phyloP scores from a whole-genome alignment of 495 filamentous ascomycete genomes.

The Penicillium goetzii region DNA sequence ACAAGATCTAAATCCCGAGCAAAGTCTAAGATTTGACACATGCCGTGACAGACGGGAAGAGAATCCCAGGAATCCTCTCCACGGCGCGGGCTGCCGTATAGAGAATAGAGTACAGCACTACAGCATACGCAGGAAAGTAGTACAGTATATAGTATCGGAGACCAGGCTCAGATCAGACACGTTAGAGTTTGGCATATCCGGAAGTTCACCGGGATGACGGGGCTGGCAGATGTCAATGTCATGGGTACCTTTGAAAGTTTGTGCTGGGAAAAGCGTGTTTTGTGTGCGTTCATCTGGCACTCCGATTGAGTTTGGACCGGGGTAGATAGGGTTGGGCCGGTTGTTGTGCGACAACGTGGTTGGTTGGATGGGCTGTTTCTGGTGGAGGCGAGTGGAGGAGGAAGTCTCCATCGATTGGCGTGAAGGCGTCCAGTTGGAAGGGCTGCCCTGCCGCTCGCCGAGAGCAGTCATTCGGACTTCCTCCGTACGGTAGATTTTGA shows the following conservation, averaged over 20 bases:
- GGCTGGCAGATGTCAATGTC: conserved; percentile 7
- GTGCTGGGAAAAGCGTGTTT: conserved; percentile 14
- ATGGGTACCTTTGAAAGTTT: conserved; percentile 9
- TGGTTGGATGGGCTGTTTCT: conserved; percentile 9
- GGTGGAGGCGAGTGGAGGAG: conserved; percentile 4
- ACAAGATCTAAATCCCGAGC: conserved; percentile 1
- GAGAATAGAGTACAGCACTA: not conserved
- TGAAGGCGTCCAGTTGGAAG: not conserved
- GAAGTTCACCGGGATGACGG: not conserved
- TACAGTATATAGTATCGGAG: not conserved
- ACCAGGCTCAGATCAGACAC: conserved; percentile 1
- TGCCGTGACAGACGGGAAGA: not conserved
- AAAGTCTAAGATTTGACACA: conserved; percentile 5
- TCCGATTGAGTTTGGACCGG: conserved; percentile 37
- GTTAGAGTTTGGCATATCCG: not conserved
- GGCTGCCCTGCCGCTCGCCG: conserved; percentile 1
- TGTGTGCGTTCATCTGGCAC: not conserved
- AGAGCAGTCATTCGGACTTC: not conserved
- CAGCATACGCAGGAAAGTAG: not conserved
- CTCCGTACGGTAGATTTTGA: not conserved
- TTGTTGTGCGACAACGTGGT: conserved; percentile 15
- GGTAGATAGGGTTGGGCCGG: conserved; percentile 36
- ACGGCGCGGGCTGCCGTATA: not conserved
- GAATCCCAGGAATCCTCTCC: not conserved
- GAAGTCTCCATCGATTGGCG: conserved; percentile 1